These are phyloP conservation scores for Ceratocystis papillata DNA, from an alignment of 2,329 filamentous ascomycete genomes.

Conservation along the genomic window DNA sequence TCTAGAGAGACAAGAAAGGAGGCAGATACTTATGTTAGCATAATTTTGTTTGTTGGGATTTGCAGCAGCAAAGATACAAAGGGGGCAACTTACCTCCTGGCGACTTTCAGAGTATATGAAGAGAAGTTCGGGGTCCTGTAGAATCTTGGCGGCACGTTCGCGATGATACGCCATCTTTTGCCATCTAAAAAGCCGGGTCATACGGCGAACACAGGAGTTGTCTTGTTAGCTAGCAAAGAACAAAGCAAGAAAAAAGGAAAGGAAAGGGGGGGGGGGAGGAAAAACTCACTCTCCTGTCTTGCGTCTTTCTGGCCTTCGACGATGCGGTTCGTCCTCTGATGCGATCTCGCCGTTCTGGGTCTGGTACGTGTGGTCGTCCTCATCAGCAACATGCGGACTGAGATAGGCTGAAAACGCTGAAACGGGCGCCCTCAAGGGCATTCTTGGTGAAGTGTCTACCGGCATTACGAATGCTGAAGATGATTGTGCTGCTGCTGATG, in stretches of 20 bases:
- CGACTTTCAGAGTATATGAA: slow-evolving; percentile 48
- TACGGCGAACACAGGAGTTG: neutral
- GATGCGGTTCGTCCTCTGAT: too few relatives aligned
- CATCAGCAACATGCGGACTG: too few relatives aligned
- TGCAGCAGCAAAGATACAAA: neutral
- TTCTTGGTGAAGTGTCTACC: too few relatives aligned
- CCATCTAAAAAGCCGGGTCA: neutral
- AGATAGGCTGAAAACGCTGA: too few relatives aligned
- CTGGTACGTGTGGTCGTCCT: too few relatives aligned
- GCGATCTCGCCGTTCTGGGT: too few relatives aligned
- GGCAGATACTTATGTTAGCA: neutral
- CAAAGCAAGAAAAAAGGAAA: neutral
- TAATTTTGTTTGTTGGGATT: neutral
- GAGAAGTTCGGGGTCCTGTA: slow-evolving; percentile 47
- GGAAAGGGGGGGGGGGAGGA: neutral
- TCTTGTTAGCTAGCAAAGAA: neutral
- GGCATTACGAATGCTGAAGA: too few relatives aligned
- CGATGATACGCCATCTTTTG: neutral
- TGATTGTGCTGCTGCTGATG: too few relatives aligned
- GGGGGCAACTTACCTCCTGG: slow-evolving; percentile 39
- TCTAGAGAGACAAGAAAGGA: slow-evolving; percentile 33
- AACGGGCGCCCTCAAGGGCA: too few relatives aligned
- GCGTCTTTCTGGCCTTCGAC: too few relatives aligned
- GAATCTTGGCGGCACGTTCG: slow-evolving; percentile 31
- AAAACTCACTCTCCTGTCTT: neutral